A percentile compares a stretch with the other conserved stretches of the same genome.
Evolutionary conservation across 208 protist species (phyloP).

Genomic region (Polymyxa betae): DNA sequence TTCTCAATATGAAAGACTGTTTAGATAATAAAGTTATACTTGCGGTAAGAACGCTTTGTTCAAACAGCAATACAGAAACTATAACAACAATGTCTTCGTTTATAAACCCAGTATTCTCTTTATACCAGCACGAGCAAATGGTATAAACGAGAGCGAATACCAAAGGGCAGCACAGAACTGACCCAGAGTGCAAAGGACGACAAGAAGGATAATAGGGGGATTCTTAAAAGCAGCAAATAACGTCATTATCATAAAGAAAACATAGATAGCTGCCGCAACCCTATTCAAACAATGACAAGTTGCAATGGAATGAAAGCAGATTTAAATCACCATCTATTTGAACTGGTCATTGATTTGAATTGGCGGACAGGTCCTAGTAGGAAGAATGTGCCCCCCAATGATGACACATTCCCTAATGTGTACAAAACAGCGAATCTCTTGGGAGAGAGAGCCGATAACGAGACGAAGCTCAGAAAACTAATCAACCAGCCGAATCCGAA

Average conservation of each 20-base stretch:
- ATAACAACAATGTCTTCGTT: no score
- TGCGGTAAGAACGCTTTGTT: no score
- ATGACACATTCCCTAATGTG: background rate
- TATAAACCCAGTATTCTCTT: background rate
- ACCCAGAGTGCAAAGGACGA: background rate
- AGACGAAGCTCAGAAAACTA: background rate
- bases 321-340: background rate
- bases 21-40: no score
- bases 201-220: background rate
- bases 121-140: background rate
- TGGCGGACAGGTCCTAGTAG: background rate
- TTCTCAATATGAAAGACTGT: background rate
- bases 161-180: constrained; percentile 5
- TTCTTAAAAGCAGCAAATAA: background rate
- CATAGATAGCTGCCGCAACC: constrained; percentile 7
- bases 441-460: background rate
- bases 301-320: background rate
- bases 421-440: constrained; percentile 18
- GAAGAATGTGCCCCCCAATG: constrained; percentile 1
- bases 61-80: background rate
- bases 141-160: constrained; percentile 36
- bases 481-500: constrained; percentile 16
- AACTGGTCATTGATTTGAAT: background rate
- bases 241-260: constrained; percentile 38
- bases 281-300: background rate